A percentile compares a stretch with the other conserved stretches of the same genome.
Evolutionary conservation across 345 rosid species (phyloP).

Genomic region (Syzygium jambos): DNA sequence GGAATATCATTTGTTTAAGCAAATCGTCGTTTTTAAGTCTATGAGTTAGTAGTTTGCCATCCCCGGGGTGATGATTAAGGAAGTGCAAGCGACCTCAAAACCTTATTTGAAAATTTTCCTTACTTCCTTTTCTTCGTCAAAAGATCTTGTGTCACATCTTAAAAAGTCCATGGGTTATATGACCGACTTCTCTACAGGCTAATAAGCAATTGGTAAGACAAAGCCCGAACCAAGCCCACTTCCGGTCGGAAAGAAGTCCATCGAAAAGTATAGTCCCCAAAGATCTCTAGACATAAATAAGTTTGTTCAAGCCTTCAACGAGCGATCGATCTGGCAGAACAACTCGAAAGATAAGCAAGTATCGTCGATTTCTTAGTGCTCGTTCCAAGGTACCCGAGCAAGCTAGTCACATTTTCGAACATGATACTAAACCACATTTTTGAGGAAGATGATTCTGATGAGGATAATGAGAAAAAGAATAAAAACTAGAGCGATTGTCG

Average conservation of each 20-base stretch:
- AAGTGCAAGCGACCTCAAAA: neutral
- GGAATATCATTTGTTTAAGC: neutral
- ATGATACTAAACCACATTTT: neutral
- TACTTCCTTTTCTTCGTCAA: neutral
- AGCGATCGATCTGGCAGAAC: no score
- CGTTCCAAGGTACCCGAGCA: no score
- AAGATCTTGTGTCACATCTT: neutral
- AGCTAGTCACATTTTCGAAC: no score
- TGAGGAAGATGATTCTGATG: neutral
- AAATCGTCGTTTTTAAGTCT: neutral
- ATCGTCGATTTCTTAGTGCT: no score
- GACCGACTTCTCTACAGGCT: neutral
- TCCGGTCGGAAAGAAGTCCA: neutral
- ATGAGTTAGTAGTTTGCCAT: neutral
- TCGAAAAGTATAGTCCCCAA: no score
- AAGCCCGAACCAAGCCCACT: neutral
- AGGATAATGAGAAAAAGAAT: neutral
- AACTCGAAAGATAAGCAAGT: no score
- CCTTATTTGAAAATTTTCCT: accelerated
- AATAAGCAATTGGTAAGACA: neutral
- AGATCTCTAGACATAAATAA: no score
- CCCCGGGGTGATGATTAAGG: neutral
- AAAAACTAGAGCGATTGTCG: neutral
- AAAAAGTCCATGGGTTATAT: neutral
- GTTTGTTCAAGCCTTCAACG: no score